These are phyloP conservation scores for Backusella tuberculispora DNA, from an alignment of 192 early-diverging fungal genomes.

Conservation along the genomic window DNA sequence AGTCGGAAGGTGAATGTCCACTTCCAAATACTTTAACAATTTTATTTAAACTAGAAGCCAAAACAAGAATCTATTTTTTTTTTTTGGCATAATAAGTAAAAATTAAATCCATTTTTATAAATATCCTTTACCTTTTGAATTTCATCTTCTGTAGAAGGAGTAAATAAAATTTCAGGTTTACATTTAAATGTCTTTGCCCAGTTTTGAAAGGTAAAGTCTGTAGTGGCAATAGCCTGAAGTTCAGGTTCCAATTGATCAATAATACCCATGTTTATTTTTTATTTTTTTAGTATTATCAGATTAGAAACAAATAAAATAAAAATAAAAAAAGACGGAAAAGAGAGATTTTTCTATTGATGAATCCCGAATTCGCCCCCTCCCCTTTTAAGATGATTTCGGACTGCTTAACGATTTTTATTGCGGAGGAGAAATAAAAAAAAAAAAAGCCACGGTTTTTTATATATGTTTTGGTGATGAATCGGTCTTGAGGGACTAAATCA, in stretches of 20 bases:
- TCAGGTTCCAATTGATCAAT: conserved; percentile 22
- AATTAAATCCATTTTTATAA: not conserved
- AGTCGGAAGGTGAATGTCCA: conserved; percentile 77
- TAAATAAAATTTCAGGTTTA: conserved; percentile 59
- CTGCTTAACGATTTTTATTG: not conserved
- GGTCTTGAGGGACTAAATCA: too few species aligned
- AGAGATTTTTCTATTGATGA: not conserved
- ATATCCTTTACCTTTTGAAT: conserved; percentile 53
- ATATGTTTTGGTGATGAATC: too few species aligned
- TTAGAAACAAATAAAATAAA: not conserved
- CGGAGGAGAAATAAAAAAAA: too few species aligned
- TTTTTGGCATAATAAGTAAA: not conserved
- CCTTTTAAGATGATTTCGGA: not conserved
- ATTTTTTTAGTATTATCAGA: not conserved
- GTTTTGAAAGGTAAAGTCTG: conserved; percentile 55
- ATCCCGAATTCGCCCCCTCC: not conserved
- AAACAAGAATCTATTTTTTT: conserved; percentile 47
- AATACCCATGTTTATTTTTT: not conserved
- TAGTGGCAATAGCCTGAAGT: conserved; percentile 29
- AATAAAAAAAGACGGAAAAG: not conserved
- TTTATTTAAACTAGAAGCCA: conserved; percentile 48
- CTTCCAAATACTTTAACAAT: conserved; percentile 67
- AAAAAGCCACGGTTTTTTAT: too few species aligned
- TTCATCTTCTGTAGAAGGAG: conserved; percentile 61
- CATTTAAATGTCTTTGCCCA: conserved; percentile 71